These are phyloP conservation scores for Suhomyces bribrorum DNA, from an alignment of 1,139 yeast genomes.

Conservation along the genomic window DNA sequence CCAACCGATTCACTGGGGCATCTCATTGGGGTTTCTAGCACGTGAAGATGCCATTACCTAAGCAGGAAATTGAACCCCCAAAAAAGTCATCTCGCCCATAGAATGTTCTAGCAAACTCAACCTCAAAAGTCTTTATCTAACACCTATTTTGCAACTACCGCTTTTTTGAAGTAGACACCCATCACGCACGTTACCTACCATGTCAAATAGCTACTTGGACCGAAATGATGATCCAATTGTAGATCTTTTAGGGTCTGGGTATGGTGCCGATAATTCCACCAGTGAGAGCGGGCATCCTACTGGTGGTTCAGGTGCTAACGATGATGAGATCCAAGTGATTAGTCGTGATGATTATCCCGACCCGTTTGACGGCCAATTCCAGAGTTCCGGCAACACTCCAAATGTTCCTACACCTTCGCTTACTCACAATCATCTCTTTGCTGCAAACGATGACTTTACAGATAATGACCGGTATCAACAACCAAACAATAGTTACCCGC, in stretches of 20 bases:
- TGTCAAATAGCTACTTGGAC: slow-evolving; percentile 5
- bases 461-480: slow-evolving; percentile 6
- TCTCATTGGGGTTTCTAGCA: no score
- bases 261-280: slow-evolving; percentile 4
- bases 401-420: slow-evolving; percentile 8
- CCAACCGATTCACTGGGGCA: no score
- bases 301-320: slow-evolving; percentile 15
- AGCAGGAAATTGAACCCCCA: no score
- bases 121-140: slow-evolving; percentile 1
- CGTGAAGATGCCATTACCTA: no score
- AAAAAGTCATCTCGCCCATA: slow-evolving; percentile 4
- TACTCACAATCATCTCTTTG: slow-evolving; percentile 9
- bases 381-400: slow-evolving; percentile 9
- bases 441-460: slow-evolving; percentile 4
- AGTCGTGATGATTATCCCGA: slow-evolving; percentile 24
- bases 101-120: slow-evolving; percentile 11
- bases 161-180: background rate
- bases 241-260: slow-evolving; percentile 6
- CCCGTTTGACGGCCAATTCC: slow-evolving; percentile 10
- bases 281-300: slow-evolving; percentile 11
- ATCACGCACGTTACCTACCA: slow-evolving; percentile 1
- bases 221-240: slow-evolving; percentile 11
- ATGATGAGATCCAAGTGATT: slow-evolving; percentile 40
- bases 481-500: background rate
- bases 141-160: slow-evolving; percentile 4